Conservation (phyloP, 441 rosid genomes). For the Pelargonium cotyledonis region DNA sequence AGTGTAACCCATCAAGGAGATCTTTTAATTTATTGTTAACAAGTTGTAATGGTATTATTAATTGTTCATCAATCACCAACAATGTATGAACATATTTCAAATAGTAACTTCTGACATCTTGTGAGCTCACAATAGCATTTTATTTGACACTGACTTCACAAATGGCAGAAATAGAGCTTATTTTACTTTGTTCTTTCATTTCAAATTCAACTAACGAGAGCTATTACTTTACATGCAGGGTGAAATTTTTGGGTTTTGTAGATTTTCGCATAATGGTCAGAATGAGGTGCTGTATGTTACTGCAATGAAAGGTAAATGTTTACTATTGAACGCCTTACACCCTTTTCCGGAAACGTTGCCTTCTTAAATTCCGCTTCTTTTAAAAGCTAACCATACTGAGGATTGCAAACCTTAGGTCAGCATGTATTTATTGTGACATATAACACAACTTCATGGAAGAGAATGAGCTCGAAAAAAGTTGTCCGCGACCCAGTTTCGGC, state of each 20-base stretch:
- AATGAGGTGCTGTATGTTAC: constrained; percentile 53
- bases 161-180: no score
- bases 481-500: constrained; percentile 53
- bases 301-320: constrained; percentile 63
- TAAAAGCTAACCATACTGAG: constrained; percentile 11
- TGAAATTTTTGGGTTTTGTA: constrained; percentile 73
- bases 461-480: constrained; percentile 47
- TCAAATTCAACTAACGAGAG: constrained; percentile 19
- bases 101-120: no score
- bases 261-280: constrained; percentile 54
- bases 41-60: no score
- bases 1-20: no score
- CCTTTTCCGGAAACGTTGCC: constrained; percentile 2
- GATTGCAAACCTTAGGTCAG: constrained; percentile 35
- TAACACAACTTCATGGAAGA: constrained; percentile 64
- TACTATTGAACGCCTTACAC: background rate
- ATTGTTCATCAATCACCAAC: no score
- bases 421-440: constrained; percentile 70
- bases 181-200: constrained; percentile 15
- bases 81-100: no score
- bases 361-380: background rate
- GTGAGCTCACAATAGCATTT: no score
- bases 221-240: constrained; percentile 43
- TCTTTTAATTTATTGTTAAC: no score
- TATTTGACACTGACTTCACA: no score